Conservation (phyloP, 2,329 filamentous ascomycete genomes). For the Trichoderma pleuroti region DNA sequence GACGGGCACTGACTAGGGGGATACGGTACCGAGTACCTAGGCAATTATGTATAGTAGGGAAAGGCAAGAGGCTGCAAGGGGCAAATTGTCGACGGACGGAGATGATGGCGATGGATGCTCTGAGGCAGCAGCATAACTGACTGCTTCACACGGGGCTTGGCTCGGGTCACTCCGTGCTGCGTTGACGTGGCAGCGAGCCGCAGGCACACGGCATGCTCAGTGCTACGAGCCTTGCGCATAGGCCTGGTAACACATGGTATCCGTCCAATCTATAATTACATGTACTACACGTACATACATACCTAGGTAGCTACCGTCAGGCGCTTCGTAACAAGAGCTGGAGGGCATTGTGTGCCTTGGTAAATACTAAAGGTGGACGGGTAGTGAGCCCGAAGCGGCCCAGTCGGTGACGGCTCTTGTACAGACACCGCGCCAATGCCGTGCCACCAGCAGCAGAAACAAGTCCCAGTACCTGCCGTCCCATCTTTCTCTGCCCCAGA, state of each 20-base stretch:
- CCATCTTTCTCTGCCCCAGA: neutral
- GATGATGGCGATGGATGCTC: neutral
- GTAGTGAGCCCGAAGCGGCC: neutral
- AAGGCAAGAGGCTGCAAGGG: neutral
- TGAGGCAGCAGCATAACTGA: neutral
- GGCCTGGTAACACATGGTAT: neutral
- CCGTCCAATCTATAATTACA: neutral
- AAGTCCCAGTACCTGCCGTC: neutral
- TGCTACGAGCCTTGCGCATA: neutral
- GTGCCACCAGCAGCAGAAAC: neutral
- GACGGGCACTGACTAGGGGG: neutral
- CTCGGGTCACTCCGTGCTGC: neutral
- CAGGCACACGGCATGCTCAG: constrained; percentile 1
- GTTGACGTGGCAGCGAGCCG: constrained; percentile 14
- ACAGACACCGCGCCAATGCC: neutral
- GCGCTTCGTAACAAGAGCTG: neutral
- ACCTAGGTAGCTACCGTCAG: neutral
- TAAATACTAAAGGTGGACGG: neutral
- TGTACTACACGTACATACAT: neutral
- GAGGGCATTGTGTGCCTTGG: neutral
- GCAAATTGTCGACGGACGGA: neutral
- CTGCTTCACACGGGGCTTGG: neutral
- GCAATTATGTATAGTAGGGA: too few species aligned
- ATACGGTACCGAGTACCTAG: neutral
- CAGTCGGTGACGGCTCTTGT: neutral